Percentiles rank a stretch among this genome's conserved stretches.
Conservation (phyloP, 805 yeast genomes). For the Yamadazyma sp. region DNA sequence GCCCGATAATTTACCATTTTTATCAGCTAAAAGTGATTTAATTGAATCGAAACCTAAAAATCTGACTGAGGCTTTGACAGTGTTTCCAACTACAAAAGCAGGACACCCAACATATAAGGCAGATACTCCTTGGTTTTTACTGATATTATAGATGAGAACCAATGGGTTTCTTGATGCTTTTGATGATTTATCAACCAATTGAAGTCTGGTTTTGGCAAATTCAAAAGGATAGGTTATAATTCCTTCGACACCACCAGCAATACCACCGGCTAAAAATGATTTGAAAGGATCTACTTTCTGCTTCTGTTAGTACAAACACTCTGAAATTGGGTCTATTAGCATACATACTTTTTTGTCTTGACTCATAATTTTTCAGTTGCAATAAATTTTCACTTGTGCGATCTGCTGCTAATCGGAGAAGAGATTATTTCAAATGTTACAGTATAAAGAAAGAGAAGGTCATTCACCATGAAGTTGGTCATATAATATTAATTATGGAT, state of each 20-base stretch:
- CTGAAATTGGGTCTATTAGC: background rate
- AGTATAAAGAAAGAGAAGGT: too few species aligned
- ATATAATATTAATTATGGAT: too few species aligned
- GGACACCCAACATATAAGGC: slow-evolving; percentile 94
- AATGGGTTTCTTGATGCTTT: slow-evolving; percentile 79
- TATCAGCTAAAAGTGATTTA: slow-evolving; percentile 72
- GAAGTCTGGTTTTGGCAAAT: slow-evolving; percentile 92
- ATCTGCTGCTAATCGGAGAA: too few species aligned
- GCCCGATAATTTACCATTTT: slow-evolving; percentile 83
- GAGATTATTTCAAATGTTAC: too few species aligned
- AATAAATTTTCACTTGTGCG: too few species aligned
- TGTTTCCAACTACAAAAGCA: slow-evolving; percentile 92
- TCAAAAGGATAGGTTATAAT: slow-evolving; percentile 92
- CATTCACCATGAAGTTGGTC: too few species aligned
- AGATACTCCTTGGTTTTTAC: slow-evolving; percentile 71
- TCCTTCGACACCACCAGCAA: slow-evolving; percentile 96
- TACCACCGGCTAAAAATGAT: slow-evolving; percentile 92
- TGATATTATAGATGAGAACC: slow-evolving; percentile 70
- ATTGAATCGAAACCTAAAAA: slow-evolving; percentile 90
- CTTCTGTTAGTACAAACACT: slow-evolving; percentile 2
- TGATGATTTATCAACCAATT: slow-evolving; percentile 65
- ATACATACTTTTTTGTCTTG: slow-evolving; percentile 14
- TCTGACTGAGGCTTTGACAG: slow-evolving; percentile 94
- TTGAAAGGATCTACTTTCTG: slow-evolving; percentile 63
- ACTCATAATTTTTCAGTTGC: slow-evolving; percentile 10